phyloP scores from a whole-genome alignment of 2,329 filamentous ascomycete genomes.

The Calonectria naviculata region DNA sequence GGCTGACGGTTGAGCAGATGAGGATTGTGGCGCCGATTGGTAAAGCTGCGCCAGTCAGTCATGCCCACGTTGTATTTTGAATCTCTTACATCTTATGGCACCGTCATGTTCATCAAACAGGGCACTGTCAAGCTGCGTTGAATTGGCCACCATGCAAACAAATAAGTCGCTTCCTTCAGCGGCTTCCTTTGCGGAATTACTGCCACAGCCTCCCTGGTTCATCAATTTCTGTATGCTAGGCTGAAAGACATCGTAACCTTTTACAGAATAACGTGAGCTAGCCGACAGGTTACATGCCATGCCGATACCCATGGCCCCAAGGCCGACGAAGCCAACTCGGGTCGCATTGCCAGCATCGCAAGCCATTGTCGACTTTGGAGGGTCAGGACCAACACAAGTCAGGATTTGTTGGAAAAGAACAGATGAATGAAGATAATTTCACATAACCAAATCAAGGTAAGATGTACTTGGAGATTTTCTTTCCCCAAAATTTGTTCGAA shows the following conservation, averaged over 20 bases:
- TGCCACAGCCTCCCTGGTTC: not conserved
- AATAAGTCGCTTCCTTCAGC: not conserved
- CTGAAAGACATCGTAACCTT: conserved; percentile 17
- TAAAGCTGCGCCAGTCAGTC: not conserved
- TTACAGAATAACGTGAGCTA: not conserved
- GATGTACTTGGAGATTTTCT: too few relatives aligned
- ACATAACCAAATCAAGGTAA: too few relatives aligned
- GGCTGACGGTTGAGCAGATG: conserved; percentile 15
- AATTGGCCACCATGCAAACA: conserved; percentile 25
- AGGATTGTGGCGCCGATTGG: conserved; percentile 8
- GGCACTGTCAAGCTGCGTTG: conserved; percentile 9
- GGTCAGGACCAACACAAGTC: too few relatives aligned
- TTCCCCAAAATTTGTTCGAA: not conserved
- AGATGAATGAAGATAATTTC: too few relatives aligned
- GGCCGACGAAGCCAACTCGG: conserved; percentile 20
- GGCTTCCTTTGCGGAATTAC: not conserved
- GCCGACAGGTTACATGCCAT: conserved; percentile 21
- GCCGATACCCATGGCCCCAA: conserved; percentile 28
- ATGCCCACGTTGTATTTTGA: too few relatives aligned
- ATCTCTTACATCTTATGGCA: not conserved
- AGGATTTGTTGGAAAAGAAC: too few relatives aligned
- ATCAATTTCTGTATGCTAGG: conserved; percentile 2
- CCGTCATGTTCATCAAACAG: conserved; percentile 7
- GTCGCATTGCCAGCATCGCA: conserved; percentile 40
- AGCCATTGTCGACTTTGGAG: not conserved